Conservation (phyloP, 805 yeast species). For the Myxozyma neotropica region DNA sequence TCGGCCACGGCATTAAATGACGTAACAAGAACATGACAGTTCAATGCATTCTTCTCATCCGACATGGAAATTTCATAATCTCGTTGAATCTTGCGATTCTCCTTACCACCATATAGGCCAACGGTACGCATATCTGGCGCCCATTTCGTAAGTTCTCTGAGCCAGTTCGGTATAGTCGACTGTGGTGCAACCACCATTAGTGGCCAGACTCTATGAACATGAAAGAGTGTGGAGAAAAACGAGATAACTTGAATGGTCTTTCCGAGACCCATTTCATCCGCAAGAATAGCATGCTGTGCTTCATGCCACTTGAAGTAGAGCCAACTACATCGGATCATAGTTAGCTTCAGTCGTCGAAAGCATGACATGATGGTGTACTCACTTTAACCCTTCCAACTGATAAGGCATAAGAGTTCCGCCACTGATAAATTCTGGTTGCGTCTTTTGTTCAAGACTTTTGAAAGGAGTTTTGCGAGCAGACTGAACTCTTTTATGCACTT, state of each 20-base stretch:
- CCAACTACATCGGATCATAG: constrained; percentile 16
- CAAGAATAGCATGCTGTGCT: constrained; percentile 58
- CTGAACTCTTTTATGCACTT: background rate
- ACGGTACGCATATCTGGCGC: constrained; percentile 91
- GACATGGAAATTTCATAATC: constrained; percentile 32
- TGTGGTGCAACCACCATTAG: constrained; percentile 92
- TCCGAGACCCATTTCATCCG: constrained; percentile 72
- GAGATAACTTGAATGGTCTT: constrained; percentile 84
- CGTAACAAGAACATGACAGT: constrained; percentile 66
- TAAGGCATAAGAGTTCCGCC: constrained; percentile 31
- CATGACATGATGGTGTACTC: background rate
- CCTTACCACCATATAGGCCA: constrained; percentile 79
- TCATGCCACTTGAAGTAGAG: constrained; percentile 31
- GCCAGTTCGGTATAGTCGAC: constrained; percentile 94
- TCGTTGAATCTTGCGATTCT: constrained; percentile 52
- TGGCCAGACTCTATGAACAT: constrained; percentile 72
- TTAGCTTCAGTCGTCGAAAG: too few relatives aligned
- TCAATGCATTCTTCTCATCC: constrained; percentile 14
- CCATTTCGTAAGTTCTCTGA: constrained; percentile 91
- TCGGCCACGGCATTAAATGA: constrained; percentile 79
- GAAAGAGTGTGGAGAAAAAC: constrained; percentile 84
- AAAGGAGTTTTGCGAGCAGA: constrained; percentile 9
- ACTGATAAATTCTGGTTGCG: constrained; percentile 23
- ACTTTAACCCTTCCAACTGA: constrained; percentile 33
- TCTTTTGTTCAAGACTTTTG: constrained; percentile 15